phyloP scores from a whole-genome alignment of 805 yeast genomes.

The Myxozyma neotropica region DNA sequence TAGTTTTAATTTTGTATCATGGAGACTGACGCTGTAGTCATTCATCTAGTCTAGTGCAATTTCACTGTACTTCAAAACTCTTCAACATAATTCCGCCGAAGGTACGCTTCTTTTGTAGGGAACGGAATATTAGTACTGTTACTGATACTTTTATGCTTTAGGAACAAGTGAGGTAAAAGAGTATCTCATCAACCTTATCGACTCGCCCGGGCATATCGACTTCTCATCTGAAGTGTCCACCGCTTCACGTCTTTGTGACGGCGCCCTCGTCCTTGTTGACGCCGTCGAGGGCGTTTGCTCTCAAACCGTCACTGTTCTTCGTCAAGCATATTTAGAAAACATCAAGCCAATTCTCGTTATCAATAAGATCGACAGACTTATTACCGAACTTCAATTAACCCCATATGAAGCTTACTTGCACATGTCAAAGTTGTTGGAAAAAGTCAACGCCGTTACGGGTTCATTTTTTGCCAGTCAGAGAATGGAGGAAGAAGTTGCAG shows the following conservation, averaged over 20 bases:
- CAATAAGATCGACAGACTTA: slow-evolving; percentile 86
- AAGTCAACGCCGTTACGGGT: slow-evolving; percentile 92
- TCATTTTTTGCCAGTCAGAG: slow-evolving; percentile 90
- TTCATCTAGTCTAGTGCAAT: slow-evolving; percentile 72
- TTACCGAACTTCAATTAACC: slow-evolving; percentile 76
- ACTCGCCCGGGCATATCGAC: slow-evolving; percentile 99
- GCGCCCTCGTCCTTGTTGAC: slow-evolving; percentile 92
- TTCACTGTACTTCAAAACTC: slow-evolving; percentile 80
- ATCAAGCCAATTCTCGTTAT: slow-evolving; percentile 83
- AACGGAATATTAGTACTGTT: not conserved
- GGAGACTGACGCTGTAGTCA: not conserved
- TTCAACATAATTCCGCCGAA: slow-evolving; percentile 28
- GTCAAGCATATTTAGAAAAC: slow-evolving; percentile 95
- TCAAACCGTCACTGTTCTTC: slow-evolving; percentile 89
- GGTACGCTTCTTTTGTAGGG: not conserved
- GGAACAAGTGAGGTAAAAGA: slow-evolving; percentile 54
- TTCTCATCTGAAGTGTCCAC: slow-evolving; percentile 95
- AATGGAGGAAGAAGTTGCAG: slow-evolving; percentile 62
- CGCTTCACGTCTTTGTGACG: slow-evolving; percentile 94
- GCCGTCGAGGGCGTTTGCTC: slow-evolving; percentile 99
- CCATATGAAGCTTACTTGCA: slow-evolving; percentile 86
- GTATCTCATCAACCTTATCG: slow-evolving; percentile 86
- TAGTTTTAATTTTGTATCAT: not conserved
- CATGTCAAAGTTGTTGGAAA: slow-evolving; percentile 77
- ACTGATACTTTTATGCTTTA: slow-evolving; percentile 13